Evolutionary conservation across 192 early-diverging fungal species (phyloP).

Genomic region (Backusella circina): DNA sequence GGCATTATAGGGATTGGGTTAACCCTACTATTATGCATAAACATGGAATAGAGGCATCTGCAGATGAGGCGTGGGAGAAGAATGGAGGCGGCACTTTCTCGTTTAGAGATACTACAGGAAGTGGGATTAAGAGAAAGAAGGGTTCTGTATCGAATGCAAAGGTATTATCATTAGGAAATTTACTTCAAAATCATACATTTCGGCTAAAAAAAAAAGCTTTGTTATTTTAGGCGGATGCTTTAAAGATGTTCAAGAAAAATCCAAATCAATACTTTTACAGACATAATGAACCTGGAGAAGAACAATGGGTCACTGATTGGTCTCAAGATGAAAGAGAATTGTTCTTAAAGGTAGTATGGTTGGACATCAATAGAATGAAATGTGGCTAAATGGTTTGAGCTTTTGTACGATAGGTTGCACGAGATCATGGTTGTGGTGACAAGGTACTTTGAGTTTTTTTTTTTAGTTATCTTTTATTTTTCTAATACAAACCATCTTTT

Average conservation of each 20-base stretch:
- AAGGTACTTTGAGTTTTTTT: slow-evolving; percentile 30
- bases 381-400: background rate
- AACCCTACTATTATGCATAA: slow-evolving; percentile 53
- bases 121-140: slow-evolving; percentile 31
- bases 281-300: slow-evolving; percentile 70
- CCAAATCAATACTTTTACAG: slow-evolving; percentile 79
- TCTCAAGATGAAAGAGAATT: slow-evolving; percentile 54
- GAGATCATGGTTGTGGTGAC: slow-evolving; percentile 56
- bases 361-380: background rate
- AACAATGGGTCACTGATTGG: slow-evolving; percentile 78
- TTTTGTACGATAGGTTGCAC: slow-evolving; percentile 29
- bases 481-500: background rate
- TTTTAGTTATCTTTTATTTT: background rate
- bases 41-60: slow-evolving; percentile 55
- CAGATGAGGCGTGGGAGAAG: slow-evolving; percentile 69
- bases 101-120: slow-evolving; percentile 60
- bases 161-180: background rate
- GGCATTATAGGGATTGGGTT: slow-evolving; percentile 68
- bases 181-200: too few relatives aligned
- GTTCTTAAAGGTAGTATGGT: slow-evolving; percentile 48
- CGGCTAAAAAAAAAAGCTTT: too few relatives aligned
- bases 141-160: slow-evolving; percentile 19
- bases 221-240: slow-evolving; percentile 38
- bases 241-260: slow-evolving; percentile 72
- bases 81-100: slow-evolving; percentile 76